A percentile compares a stretch with the other conserved stretches of the same genome.
Conservation (phyloP, 441 rosid species). For the Gossypium aridum region DNA sequence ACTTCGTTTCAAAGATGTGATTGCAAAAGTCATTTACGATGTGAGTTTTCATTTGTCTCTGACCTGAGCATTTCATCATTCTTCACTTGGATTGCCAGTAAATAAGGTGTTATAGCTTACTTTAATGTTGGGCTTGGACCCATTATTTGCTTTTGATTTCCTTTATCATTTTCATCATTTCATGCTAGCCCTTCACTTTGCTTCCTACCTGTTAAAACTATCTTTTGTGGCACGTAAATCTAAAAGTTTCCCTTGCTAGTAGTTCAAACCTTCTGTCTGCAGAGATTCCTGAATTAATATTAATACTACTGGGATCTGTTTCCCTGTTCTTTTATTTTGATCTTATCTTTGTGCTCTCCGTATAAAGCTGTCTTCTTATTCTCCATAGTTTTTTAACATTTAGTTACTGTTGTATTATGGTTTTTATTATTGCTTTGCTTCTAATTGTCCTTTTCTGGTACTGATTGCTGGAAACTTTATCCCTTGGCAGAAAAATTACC, state of each 20-base stretch:
- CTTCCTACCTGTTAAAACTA: background rate
- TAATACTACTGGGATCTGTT: background rate
- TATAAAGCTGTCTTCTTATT: background rate
- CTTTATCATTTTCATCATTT: background rate
- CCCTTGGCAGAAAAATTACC: slow-evolving; percentile 73
- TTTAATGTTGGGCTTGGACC: background rate
- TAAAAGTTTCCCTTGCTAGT: background rate
- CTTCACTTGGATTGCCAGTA: background rate
- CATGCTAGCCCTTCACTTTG: background rate
- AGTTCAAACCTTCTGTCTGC: background rate
- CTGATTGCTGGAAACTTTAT: background rate
- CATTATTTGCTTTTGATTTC: background rate
- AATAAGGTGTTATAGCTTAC: background rate
- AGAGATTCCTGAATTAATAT: background rate
- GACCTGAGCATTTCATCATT: slow-evolving; percentile 6
- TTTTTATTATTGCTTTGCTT: slow-evolving; percentile 5
- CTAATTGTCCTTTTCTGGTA: background rate
- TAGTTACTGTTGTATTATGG: background rate
- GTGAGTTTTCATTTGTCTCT: slow-evolving; percentile 38
- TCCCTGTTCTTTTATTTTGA: slow-evolving; percentile 1
- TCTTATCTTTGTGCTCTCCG: background rate
- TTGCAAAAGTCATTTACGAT: slow-evolving; percentile 90
- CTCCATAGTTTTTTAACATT: background rate
- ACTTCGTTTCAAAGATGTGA: slow-evolving; percentile 69
- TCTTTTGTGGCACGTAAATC: background rate